Conservation (phyloP, 305 asterid species). For the Fraxinus xanthoxyloides region DNA sequence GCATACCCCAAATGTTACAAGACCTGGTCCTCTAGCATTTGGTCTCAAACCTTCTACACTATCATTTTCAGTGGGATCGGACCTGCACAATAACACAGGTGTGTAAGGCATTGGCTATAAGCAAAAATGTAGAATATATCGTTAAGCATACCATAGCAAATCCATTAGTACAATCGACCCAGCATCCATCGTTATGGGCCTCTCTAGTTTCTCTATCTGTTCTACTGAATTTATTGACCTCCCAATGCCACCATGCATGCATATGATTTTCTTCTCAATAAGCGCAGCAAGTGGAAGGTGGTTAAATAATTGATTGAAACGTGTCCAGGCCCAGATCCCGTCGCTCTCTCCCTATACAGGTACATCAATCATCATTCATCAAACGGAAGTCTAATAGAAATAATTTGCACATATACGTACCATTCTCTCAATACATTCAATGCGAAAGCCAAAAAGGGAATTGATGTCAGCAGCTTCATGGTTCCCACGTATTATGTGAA, state of each 20-base stretch:
- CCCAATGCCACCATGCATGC: constrained; percentile 99
- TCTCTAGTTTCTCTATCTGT: constrained; percentile 96
- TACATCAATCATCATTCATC: constrained; percentile 20
- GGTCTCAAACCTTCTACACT: constrained; percentile 34
- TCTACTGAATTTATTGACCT: constrained; percentile 92
- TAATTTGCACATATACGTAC: constrained; percentile 15
- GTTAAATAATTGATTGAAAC: constrained; percentile 92
- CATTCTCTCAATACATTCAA: constrained; percentile 40
- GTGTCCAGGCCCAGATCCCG: constrained; percentile 99
- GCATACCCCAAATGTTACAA: constrained; percentile 7
- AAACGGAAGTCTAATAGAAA: constrained; percentile 12
- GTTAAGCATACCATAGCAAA: constrained; percentile 74
- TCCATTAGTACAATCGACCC: constrained; percentile 96
- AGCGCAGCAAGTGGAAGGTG: constrained; percentile 94
- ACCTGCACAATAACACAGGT: constrained; percentile 51
- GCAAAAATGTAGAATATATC: constrained; percentile 19
- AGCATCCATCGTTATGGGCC: constrained; percentile 99
- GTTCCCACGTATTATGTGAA: constrained; percentile 97
- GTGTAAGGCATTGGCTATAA: constrained; percentile 9
- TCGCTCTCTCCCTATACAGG: constrained; percentile 89
- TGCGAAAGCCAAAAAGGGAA: constrained; percentile 98
- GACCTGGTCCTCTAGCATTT: neutral
- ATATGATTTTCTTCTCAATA: constrained; percentile 95
- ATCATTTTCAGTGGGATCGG: constrained; percentile 67
- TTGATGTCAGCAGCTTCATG: constrained; percentile 99